Evolutionary conservation across 768 basidiomycete species (phyloP), one percentile per base, ranked within the genome.

Genomic region (Suillus tomentosus): DNA sequence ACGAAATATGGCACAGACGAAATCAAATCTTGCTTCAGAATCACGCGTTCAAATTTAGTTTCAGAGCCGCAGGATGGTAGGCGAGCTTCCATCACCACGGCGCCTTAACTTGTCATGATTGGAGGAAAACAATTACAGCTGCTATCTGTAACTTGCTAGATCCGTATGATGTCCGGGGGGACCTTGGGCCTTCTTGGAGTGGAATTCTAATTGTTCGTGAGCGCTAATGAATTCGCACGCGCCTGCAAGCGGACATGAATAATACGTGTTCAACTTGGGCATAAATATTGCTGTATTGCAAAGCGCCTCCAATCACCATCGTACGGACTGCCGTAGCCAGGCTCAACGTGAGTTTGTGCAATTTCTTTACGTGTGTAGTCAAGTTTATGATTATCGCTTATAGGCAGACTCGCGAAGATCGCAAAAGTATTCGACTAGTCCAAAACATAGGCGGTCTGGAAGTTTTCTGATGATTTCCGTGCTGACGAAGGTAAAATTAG

Each of bases 401-500:
- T 31, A 31, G 27, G 27, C 4, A 31, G 10, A 53, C 11, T 13
- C 11, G 31, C 53, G 53, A n/a, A 19, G 5, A 34, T 54, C 53
- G 10, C 53, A 54, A 8, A 51, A 31, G 24, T 51, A 3, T 27
- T 17, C 17, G 24, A 15, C 27, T 27, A 31, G 27, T 31, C 17
- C 5, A 17, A 31, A 34, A 19, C 27, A 17, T 9, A 31, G 78
- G 57, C 92, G 85, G 67, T 85, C 79, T 24, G 90, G 90, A 50
- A 94, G 75, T 60, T 74, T 79, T 71, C 80, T 84, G 56, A 92
- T 80, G n/a, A 90, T 84, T 62, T 85, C 79, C 48, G 91, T 90
- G 69, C 91, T 92, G 57, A 3, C 53, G 48, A 15, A 56, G 24
- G 31, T 14, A 34, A 56, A 57, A 53, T 45, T 6, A 5, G 61